Base-by-base conservation (phyloP, 208 protist genomes). In the Crithidia thermophila region DNA sequence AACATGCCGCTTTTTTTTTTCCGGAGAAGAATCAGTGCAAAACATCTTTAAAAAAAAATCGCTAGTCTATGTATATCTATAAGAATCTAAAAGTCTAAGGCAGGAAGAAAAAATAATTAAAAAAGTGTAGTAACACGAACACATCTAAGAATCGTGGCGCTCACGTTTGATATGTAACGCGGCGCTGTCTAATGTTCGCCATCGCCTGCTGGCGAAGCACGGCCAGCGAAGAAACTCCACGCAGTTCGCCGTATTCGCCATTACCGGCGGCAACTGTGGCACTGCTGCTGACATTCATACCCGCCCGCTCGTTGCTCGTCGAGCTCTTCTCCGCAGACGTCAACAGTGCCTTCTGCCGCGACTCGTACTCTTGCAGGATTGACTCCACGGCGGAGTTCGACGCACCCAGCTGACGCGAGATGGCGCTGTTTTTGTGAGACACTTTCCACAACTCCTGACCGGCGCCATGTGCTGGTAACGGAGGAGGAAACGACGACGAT, bases 191-290 rank as follows among this genome's bases (percentile, higher is more conserved):
- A n/a, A 75, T 57, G 1, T 42, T 31, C 7, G 40, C 25, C 46
- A 75, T 43, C 45, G 68, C 68, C 21, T 53, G 33, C 37, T 57
- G 60, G 13, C 59, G 68, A 4, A 75, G 60, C 40, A 75, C 16
- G n/a, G 61, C 25, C 39, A 75, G 27, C 27, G 60, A 30, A 1
- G 68, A 56, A 18, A 21, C 30, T 0, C 23, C 23, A 3, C 31
- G 8, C 40, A 39, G 23, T n/a, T 43, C 40, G 23, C 5, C 23
- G n/a, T n/a, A 40, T 23, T 25, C 3, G 11, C 20, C 30, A 30
- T 60, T 27, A 28, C 21, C 47, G 3, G 30, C 31, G 13, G 34
- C 57, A 58, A 1, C 30, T 46, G 6, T 28, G 40, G 9, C 4
- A 28, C 14, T 37, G 25, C 33, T 10, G 43, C 10, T 30, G 13